A percentile compares a stretch with the other conserved stretches of the same genome.
These are phyloP conservation scores for Adenanthera pavonina DNA, from an alignment of 306 rosid genomes.

Conservation along the genomic window DNA sequence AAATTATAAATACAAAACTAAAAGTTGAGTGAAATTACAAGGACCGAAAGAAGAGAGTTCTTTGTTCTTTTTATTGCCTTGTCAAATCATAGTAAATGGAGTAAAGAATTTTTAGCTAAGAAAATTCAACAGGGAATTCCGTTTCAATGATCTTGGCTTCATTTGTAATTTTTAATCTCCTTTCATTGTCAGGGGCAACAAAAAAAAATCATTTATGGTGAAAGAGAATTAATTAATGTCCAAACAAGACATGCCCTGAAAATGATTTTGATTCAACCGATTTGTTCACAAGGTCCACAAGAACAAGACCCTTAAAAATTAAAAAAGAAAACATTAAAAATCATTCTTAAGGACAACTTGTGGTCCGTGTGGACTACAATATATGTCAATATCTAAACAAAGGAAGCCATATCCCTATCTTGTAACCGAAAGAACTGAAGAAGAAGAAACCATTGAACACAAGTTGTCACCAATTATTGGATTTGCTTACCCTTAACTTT, in stretches of 20 bases:
- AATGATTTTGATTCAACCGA: slow-evolving; percentile 37
- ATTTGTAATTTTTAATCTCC: too few relatives aligned
- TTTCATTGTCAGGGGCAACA: too few relatives aligned
- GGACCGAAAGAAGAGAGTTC: too few relatives aligned
- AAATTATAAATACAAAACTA: too few relatives aligned
- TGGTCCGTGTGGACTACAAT: slow-evolving; percentile 32
- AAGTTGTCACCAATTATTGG: slow-evolving; percentile 50
- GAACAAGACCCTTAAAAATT: slow-evolving; percentile 31
- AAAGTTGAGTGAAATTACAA: too few relatives aligned
- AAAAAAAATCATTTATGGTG: too few relatives aligned
- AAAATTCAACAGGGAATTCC: too few relatives aligned
- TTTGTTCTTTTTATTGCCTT: too few relatives aligned
- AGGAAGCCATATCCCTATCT: slow-evolving; percentile 47
- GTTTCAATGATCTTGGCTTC: too few relatives aligned
- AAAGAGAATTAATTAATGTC: not conserved
- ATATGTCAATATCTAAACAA: slow-evolving; percentile 5
- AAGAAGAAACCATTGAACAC: slow-evolving; percentile 37
- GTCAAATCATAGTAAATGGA: too few relatives aligned
- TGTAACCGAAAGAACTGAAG: slow-evolving; percentile 38
- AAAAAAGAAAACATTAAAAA: not conserved
- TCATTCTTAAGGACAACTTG: not conserved
- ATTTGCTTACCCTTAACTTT: slow-evolving; percentile 2
- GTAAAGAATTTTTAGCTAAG: too few relatives aligned
- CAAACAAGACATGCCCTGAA: slow-evolving; percentile 29
- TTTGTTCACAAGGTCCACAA: slow-evolving; percentile 29